Evolutionary conservation across 2,329 filamentous ascomycete species (phyloP).

Genomic region (Calonectria honghensis): DNA sequence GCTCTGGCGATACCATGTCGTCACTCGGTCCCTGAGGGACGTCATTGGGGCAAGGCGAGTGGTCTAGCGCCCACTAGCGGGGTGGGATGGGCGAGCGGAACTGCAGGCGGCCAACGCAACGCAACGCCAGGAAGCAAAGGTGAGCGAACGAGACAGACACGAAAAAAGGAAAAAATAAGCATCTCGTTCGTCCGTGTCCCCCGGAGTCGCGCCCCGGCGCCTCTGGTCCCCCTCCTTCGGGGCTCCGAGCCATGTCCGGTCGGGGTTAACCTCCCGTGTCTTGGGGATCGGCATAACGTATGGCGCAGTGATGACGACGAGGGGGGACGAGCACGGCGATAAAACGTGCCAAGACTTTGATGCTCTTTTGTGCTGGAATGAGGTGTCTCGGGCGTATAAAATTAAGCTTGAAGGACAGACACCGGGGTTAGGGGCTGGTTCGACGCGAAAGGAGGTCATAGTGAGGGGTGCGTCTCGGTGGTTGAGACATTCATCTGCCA

Average conservation of each 20-base stretch:
- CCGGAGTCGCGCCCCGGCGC: conserved; percentile 17
- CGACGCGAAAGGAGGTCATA: not conserved
- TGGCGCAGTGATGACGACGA: not conserved
- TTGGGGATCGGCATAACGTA: conserved; percentile 11
- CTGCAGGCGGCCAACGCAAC: conserved; percentile 2
- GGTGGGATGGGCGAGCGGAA: conserved; percentile 27
- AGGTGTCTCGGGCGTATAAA: conserved; percentile 35
- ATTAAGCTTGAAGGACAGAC: conserved; percentile 29
- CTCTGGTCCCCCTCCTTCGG: not conserved
- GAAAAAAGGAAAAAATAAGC: not conserved
- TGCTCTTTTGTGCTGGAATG: conserved; percentile 4
- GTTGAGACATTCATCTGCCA: conserved; percentile 16
- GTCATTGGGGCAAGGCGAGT: conserved; percentile 17
- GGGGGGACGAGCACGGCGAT: not conserved
- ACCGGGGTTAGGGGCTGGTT: not conserved
- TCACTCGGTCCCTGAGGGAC: conserved; percentile 22
- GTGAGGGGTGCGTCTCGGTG: not conserved
- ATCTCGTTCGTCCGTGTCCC: conserved; percentile 21
- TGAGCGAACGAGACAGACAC: not conserved
- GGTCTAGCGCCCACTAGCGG: conserved; percentile 17
- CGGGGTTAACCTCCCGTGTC: conserved; percentile 28
- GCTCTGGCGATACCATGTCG: conserved; percentile 19
- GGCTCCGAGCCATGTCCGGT: conserved; percentile 38
- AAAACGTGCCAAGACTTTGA: not conserved
- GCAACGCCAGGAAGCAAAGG: not conserved